phyloP scores from a whole-genome alignment of 2,329 filamentous ascomycete species.

The Aspergillus costaricaensis region DNA sequence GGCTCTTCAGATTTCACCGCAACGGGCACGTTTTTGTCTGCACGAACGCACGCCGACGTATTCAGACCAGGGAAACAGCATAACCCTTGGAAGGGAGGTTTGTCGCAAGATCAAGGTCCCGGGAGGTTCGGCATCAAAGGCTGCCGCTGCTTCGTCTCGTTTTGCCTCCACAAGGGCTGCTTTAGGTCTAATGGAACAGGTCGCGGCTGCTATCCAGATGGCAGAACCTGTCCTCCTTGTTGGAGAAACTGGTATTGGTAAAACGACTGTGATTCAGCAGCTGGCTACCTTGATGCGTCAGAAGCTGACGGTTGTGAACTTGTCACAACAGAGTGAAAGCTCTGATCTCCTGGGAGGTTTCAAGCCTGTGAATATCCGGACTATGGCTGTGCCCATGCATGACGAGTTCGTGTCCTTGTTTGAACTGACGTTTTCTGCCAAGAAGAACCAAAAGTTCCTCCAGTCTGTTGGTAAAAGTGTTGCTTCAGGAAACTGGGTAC shows the following conservation, averaged over 20 bases:
- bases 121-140: constrained; percentile 47
- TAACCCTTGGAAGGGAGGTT: constrained; percentile 67
- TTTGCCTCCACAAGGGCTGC: constrained; percentile 91
- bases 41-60: constrained; percentile 70
- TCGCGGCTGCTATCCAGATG: constrained; percentile 77
- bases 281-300: constrained; percentile 80
- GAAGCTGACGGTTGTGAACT: constrained; percentile 87
- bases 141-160: constrained; percentile 41
- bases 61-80: constrained; percentile 59
- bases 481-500: constrained; percentile 82
- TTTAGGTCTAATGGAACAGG: constrained; percentile 80
- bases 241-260: constrained; percentile 98
- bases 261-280: constrained; percentile 94
- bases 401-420: constrained; percentile 94
- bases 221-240: constrained; percentile 91
- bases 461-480: constrained; percentile 78
- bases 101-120: constrained; percentile 60
- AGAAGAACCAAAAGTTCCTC: constrained; percentile 85
- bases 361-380: constrained; percentile 91
- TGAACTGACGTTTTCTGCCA: constrained; percentile 78
- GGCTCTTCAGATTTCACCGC: constrained; percentile 81
- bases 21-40: constrained; percentile 77
- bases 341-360: constrained; percentile 95
- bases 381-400: constrained; percentile 82
- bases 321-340: constrained; percentile 97